A percentile compares a stretch with the other conserved stretches of the same genome.
phyloP scores from a whole-genome alignment of 2,329 filamentous ascomycete genomes.

The Aspergillus eucalypticola region DNA sequence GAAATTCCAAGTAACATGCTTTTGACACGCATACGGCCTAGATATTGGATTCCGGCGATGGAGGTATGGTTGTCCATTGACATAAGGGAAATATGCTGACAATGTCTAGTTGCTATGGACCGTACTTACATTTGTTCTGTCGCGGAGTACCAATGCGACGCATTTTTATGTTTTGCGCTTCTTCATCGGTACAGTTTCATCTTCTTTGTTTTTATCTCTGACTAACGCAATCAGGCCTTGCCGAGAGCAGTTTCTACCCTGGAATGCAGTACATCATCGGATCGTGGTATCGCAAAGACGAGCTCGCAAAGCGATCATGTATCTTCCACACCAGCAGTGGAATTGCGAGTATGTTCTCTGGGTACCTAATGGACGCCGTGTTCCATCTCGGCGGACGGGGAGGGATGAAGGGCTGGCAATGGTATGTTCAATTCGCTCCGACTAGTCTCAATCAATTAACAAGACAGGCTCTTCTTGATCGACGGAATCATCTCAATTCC shows the following conservation, averaged over 20 bases:
- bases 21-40: slow-evolving; percentile 50
- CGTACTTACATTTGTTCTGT: slow-evolving; percentile 50
- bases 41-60: slow-evolving; percentile 51
- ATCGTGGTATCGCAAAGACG: slow-evolving; percentile 53
- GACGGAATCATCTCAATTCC: slow-evolving; percentile 57
- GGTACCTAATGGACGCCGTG: slow-evolving; percentile 58
- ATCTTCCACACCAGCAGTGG: slow-evolving; percentile 54
- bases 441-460: neutral
- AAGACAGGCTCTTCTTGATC: slow-evolving; percentile 51
- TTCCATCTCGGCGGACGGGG: slow-evolving; percentile 51
- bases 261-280: slow-evolving; percentile 56
- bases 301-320: slow-evolving; percentile 54
- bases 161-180: slow-evolving; percentile 53
- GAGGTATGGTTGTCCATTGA: slow-evolving; percentile 35
- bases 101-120: slow-evolving; percentile 47
- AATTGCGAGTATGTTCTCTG: slow-evolving; percentile 47
- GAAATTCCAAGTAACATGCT: slow-evolving; percentile 55
- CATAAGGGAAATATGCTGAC: neutral
- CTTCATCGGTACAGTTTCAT: no score
- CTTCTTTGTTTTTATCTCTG: no score
- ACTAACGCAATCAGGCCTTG: slow-evolving; percentile 36
- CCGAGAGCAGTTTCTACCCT: slow-evolving; percentile 54
- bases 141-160: slow-evolving; percentile 42
- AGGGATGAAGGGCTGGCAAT: slow-evolving; percentile 58
- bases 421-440: slow-evolving; percentile 21